phyloP scores from a whole-genome alignment of 176 grass and related monocot genomes.

The Avena insularis region DNA sequence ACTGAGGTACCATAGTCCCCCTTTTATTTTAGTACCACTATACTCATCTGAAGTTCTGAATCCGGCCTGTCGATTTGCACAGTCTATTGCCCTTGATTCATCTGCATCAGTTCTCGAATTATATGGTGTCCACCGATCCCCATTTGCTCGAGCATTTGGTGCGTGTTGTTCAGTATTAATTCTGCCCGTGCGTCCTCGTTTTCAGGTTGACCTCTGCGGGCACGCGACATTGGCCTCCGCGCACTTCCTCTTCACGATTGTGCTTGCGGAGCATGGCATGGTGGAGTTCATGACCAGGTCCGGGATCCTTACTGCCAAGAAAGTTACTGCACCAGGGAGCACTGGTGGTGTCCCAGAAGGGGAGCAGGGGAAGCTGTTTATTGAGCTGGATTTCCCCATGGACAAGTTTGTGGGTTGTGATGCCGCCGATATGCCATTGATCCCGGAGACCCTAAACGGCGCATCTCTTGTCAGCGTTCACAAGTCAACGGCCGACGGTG shows the following conservation, averaged over 20 bases:
- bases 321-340: slow-evolving; percentile 37
- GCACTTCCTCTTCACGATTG: slow-evolving; percentile 60
- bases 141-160: neutral
- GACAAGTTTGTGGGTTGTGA: slow-evolving; percentile 41
- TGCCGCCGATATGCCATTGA: slow-evolving; percentile 37
- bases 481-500: slow-evolving; percentile 36
- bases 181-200: neutral
- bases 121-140: neutral
- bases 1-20: slow-evolving; percentile 43
- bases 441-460: slow-evolving; percentile 68
- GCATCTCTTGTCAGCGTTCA: slow-evolving; percentile 54
- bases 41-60: no score
- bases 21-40: no score
- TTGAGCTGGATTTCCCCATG: slow-evolving; percentile 76
- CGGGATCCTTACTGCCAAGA: slow-evolving; percentile 65
- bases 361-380: slow-evolving; percentile 47
- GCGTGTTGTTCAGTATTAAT: neutral
- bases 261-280: slow-evolving; percentile 36
- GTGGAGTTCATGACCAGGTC: slow-evolving; percentile 73
- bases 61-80: no score
- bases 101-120: no score
- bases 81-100: no score
- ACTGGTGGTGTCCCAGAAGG: neutral
- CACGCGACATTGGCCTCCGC: slow-evolving; percentile 78
- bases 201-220: slow-evolving; percentile 45